Base-by-base conservation (phyloP, 2,329 filamentous ascomycete genomes). In the Penicillium decumbens region DNA sequence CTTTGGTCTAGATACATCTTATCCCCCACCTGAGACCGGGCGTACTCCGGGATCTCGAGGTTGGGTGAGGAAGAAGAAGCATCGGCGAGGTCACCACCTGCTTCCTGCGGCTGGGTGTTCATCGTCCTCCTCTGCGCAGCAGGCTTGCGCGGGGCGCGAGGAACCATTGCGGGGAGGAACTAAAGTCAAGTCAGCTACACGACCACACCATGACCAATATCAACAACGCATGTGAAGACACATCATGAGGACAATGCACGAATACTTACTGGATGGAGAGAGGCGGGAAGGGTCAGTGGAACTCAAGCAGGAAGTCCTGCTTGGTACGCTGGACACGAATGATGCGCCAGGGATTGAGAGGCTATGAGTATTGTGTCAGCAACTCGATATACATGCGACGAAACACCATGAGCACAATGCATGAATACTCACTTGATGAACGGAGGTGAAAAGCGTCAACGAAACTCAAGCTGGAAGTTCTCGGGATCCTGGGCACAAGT, bases 11-110 rank as follows among this genome's bases (percentile, higher is more conserved):
- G 49, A 30, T 47, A 47, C n/a, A 13, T n/a, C 4, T n/a, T 27
- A n/a, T 13, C 6, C 7, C 28, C 40, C 7, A 29, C 32, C 15
- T 18, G 27, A 30, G 49, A 58, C 27, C 54, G 52, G 7, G 56
- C 32, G 2, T 62, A 24, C 39, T 67, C 64, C 2, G 64, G 64
- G 28, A 58, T 51, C 4, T 57, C 55, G 18, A 44, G 18, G 6
- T 54, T 48, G 7, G 46, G 15, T 15, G 39, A 15, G 30, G 33
- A 7, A 37, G 9, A 8, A 18, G 33, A 8, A 6, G 33, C 33
- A 37, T 12, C 33, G 20, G 33, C 33, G 15, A 18, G n/a, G 28
- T 29, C 28, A 13, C 10, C 28, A 29, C 9, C 28, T 10, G 12
- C 28, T 12, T 12, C 28, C 13, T n/a, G 30, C 30, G 5, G 30